Evolutionary conservation across 805 yeast species (phyloP).

Genomic region (Kazachstania viticola): DNA sequence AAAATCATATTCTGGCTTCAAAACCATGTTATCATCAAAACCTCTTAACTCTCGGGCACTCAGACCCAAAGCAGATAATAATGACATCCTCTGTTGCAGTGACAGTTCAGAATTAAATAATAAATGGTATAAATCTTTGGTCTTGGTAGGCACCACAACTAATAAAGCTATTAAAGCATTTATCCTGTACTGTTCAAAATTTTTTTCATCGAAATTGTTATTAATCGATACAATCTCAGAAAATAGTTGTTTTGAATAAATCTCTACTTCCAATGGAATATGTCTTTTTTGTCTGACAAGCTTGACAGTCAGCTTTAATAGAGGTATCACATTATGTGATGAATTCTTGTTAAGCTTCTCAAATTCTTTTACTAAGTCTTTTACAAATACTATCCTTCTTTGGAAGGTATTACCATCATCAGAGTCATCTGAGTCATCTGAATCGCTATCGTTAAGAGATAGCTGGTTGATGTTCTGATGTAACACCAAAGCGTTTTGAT

Average conservation of each 20-base stretch:
- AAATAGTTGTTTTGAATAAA: slow-evolving; percentile 45
- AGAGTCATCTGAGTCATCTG: slow-evolving; percentile 24
- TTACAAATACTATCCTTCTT: slow-evolving; percentile 54
- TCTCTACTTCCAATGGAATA: slow-evolving; percentile 49
- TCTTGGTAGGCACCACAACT: slow-evolving; percentile 38
- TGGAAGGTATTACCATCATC: slow-evolving; percentile 28
- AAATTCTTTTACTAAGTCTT: slow-evolving; percentile 54
- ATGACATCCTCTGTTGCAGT: slow-evolving; percentile 59
- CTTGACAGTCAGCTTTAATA: slow-evolving; percentile 30
- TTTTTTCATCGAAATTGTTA: slow-evolving; percentile 43
- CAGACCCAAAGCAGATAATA: slow-evolving; percentile 57
- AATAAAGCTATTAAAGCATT: slow-evolving; percentile 54
- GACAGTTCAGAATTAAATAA: slow-evolving; percentile 68
- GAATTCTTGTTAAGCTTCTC: slow-evolving; percentile 33
- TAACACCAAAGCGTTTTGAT: too few species aligned
- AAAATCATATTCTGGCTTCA: slow-evolving; percentile 28
- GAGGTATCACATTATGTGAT: slow-evolving; percentile 32
- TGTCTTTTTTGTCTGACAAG: slow-evolving; percentile 54
- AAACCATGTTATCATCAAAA: slow-evolving; percentile 36
- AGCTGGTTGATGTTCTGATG: not conserved
- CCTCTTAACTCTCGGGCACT: slow-evolving; percentile 68
- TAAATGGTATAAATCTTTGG: slow-evolving; percentile 30
- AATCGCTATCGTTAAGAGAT: slow-evolving; percentile 2
- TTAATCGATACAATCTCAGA: slow-evolving; percentile 39
- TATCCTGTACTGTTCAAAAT: slow-evolving; percentile 57